phyloP scores from a whole-genome alignment of 2,329 filamentous ascomycete genomes.

The Amauroascus verrucosus region DNA sequence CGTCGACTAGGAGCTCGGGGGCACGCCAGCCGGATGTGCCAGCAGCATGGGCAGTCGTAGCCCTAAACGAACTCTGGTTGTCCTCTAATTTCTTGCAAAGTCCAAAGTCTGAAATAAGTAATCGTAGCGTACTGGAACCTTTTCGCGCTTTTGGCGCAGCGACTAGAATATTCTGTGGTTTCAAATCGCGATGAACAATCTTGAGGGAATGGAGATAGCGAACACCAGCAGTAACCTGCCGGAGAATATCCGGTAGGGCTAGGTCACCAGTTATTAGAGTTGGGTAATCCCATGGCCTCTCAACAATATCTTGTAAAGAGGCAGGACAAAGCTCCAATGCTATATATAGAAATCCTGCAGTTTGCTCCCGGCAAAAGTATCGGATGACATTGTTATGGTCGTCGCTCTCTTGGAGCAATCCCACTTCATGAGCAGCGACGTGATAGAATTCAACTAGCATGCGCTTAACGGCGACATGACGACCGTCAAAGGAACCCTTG shows the following conservation, averaged over 20 bases:
- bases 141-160: conserved; percentile 46
- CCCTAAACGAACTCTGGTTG: conserved; percentile 86
- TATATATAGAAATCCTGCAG: conserved; percentile 88
- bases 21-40: conserved; percentile 96
- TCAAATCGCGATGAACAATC: conserved; percentile 94
- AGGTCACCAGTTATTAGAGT: conserved; percentile 55
- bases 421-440: conserved; percentile 88
- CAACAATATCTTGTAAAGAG: conserved; percentile 82
- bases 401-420: conserved; percentile 80
- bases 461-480: conserved; percentile 88
- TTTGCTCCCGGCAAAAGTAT: conserved; percentile 86
- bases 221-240: conserved; percentile 82
- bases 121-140: conserved; percentile 56
- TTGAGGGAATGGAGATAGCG: conserved; percentile 81
- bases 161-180: conserved; percentile 94
- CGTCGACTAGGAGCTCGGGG: conserved; percentile 78
- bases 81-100: conserved; percentile 95
- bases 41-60: conserved; percentile 84
- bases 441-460: conserved; percentile 96
- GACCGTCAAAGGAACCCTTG: conserved; percentile 84
- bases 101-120: conserved; percentile 95
- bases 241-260: conserved; percentile 68
- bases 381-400: conserved; percentile 95
- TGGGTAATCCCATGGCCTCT: conserved; percentile 57
- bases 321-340: conserved; percentile 89